Evolutionary conservation across 2,329 filamentous ascomycete genomes (phyloP).

Genomic region (Trichophyton simii): DNA sequence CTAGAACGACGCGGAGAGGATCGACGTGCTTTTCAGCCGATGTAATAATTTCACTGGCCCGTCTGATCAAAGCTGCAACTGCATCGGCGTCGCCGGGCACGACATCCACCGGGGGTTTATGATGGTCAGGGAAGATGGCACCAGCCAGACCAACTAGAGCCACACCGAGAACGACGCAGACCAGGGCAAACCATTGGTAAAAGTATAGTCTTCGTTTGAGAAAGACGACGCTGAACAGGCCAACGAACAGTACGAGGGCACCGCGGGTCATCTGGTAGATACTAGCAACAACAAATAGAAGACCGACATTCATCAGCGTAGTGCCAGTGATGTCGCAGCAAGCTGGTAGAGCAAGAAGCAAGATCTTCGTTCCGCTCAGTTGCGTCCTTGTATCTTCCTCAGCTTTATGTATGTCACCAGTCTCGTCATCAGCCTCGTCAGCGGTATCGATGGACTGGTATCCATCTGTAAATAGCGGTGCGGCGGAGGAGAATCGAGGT

Average conservation of each 20-base stretch:
- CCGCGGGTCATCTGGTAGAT: conserved; percentile 99
- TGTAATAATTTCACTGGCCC: conserved; percentile 32
- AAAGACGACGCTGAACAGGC: conserved; percentile 87
- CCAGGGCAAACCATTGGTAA: conserved; percentile 87
- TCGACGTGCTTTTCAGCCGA: conserved; percentile 38
- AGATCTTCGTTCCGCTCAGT: conserved; percentile 57
- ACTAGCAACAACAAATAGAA: conserved; percentile 85
- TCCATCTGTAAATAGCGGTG: conserved; percentile 37
- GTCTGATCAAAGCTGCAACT: conserved; percentile 21
- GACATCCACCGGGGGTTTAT: conserved; percentile 25
- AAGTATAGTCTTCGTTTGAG: conserved; percentile 62
- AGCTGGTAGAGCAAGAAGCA: conserved; percentile 70
- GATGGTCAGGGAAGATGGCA: conserved; percentile 58
- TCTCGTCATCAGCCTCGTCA: conserved; percentile 34
- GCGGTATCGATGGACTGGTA: conserved; percentile 52
- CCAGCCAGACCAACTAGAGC: conserved; percentile 82
- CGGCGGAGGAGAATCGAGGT: conserved; percentile 27
- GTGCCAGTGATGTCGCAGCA: conserved; percentile 91
- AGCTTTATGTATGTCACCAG: conserved; percentile 38
- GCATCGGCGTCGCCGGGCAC: conserved; percentile 17
- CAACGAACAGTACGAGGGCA: conserved; percentile 88
- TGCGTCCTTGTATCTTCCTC: conserved; percentile 45
- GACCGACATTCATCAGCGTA: conserved; percentile 90
- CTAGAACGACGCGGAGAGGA: conserved; percentile 60
- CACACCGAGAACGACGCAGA: conserved; percentile 78